Base-by-base conservation (phyloP, 2,329 filamentous ascomycete species). In the Lecanicillium sp. region DNA sequence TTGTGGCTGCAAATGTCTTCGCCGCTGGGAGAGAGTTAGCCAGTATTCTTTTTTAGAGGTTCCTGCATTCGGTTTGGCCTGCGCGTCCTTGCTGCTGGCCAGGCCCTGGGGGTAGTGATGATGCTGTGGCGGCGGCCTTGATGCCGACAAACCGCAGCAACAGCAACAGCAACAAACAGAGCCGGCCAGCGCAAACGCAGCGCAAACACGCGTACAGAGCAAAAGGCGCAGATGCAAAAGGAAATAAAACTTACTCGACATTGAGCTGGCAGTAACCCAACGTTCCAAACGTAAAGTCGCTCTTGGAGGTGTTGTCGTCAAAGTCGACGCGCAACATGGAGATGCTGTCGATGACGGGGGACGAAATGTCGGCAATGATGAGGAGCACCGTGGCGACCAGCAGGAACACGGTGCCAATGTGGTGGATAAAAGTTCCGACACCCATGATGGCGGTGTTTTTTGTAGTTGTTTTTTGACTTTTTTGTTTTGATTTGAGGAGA, bases 351-450 rank as follows among this genome's bases (percentile, higher is more conserved):
- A 78, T 66, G 31, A 81, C 71, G 8, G 78, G 78, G 0, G 77
- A 61, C 3, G 76, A 72, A 44, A 81, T 73, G 44, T 66, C 69
- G 40, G 72, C 72, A 45, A 81, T 62, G 43, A 81, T 56, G 41
- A 81, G 65, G 35, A 81, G 65, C 37, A 77, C 59, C 33, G 69
- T 64, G 31, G 75, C 65, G 27, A 62, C 59, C 41, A 81, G 65
- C 35, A 81, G 64, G 49, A 80, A 56, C 47, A 76, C 68, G 19
- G 72, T 72, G 55, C 75, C 77, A 39, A 79, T 56, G 53, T 77
- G 68, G 57, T 77, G 74, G 46, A 77, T 58, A 47, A 70, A 65
- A 42, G 61, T 62, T 41, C 66, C 69, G 46, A 65, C 45, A 39
- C 65, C 68, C 70, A 73, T 74, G 40, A 37, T 62, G 54, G 48